Percentiles rank a stretch among this genome's conserved stretches.
Evolutionary conservation across 1,284 basidiomycete species (phyloP).

Genomic region (Moesziomyces antarcticus): DNA sequence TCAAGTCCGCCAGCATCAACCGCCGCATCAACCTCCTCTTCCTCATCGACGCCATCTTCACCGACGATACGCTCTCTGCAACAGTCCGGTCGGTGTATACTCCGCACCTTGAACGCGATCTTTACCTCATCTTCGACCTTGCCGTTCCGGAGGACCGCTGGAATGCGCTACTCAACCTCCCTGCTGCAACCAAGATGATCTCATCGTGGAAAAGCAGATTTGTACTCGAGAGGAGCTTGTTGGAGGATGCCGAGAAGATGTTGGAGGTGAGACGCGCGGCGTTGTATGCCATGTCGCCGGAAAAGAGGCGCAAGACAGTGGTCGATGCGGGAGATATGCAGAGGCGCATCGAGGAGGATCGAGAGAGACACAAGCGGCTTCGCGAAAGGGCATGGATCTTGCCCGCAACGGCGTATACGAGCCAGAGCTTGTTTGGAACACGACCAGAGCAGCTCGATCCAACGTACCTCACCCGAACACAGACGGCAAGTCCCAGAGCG

Average conservation of each 20-base stretch:
- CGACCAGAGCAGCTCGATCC: constrained; percentile 36
- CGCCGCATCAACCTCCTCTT: constrained; percentile 91
- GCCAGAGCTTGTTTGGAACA: constrained; percentile 18
- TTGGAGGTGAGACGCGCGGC: constrained; percentile 12
- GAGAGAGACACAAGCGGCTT: constrained; percentile 91
- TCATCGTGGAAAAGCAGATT: constrained; percentile 21
- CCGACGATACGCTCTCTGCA: constrained; percentile 33
- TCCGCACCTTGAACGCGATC: constrained; percentile 23
- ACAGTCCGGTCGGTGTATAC: constrained; percentile 20
- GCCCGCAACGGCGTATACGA: constrained; percentile 71
- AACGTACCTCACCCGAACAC: constrained; percentile 17
- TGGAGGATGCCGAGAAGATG: constrained; percentile 20
- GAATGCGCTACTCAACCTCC: constrained; percentile 39
- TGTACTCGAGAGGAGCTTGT: constrained; percentile 5
- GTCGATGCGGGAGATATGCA: constrained; percentile 79
- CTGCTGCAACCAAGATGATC: constrained; percentile 29
- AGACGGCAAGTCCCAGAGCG: constrained; percentile 1
- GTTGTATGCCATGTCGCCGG: constrained; percentile 31
- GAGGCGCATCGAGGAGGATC: constrained; percentile 90
- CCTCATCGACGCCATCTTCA: constrained; percentile 81
- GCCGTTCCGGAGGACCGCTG: constrained; percentile 33
- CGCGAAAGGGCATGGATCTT: constrained; percentile 90
- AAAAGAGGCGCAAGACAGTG: constrained; percentile 39
- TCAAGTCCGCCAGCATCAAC: constrained; percentile 83
- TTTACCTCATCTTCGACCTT: constrained; percentile 34